These are phyloP conservation scores for Acrodontium crateriforme DNA, from an alignment of 2,329 filamentous ascomycete species.

Conservation along the genomic window DNA sequence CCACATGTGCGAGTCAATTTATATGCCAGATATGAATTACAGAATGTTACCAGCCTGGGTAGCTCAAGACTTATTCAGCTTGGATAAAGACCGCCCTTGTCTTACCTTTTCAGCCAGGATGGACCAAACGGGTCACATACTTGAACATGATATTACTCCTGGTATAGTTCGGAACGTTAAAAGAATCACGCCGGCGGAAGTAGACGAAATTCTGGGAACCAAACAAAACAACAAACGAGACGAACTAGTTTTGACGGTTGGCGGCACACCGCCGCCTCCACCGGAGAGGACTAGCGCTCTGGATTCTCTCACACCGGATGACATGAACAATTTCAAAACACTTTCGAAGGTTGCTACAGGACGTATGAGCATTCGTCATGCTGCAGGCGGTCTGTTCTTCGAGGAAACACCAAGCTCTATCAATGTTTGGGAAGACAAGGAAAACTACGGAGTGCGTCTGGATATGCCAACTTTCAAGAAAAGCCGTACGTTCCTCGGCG, in stretches of 20 bases:
- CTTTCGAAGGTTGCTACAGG: constrained; percentile 23
- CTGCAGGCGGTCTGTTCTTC: constrained; percentile 26
- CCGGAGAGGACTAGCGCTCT: constrained; percentile 7
- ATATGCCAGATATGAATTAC: constrained; percentile 42
- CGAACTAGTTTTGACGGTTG: constrained; percentile 18
- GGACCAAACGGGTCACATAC: constrained; percentile 35
- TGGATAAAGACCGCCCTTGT: constrained; percentile 39
- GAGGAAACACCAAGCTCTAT: constrained; percentile 16
- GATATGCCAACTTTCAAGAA: constrained; percentile 25
- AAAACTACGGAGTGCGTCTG: constrained; percentile 24
- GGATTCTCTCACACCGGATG: constrained; percentile 13
- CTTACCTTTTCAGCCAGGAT: constrained; percentile 48
- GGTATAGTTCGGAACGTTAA: constrained; percentile 43
- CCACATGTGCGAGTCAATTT: constrained; percentile 41
- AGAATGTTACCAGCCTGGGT: constrained; percentile 42
- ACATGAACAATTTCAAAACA: constrained; percentile 20
- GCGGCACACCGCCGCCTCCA: constrained; percentile 17
- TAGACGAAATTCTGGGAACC: constrained; percentile 8
- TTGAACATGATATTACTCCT: constrained; percentile 40
- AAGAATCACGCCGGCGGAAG: constrained; percentile 35
- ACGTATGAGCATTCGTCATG: constrained; percentile 20
- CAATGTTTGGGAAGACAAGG: constrained; percentile 23
- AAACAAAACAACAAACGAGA: background rate
- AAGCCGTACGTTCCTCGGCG: constrained; percentile 26
- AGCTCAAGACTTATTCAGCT: constrained; percentile 39